Evolutionary conservation across 106 monocot genomes (phyloP), one percentile per base, ranked within the genome.

Genomic region (Narthecium ossifragum): DNA sequence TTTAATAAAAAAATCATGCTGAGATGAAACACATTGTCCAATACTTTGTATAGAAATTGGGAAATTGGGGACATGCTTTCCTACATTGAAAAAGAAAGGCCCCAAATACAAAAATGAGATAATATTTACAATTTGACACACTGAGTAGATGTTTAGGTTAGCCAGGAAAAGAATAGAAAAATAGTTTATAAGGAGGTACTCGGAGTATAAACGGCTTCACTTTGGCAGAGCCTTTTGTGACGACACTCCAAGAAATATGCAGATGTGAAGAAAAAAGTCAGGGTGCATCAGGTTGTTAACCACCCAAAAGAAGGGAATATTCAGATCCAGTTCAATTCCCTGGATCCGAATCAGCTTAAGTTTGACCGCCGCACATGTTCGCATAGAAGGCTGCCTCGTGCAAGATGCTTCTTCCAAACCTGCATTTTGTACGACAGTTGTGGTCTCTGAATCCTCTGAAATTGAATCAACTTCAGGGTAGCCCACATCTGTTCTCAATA

Each of bases 261-360:
- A 96, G 33, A 90, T 51, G 50, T 96, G 94, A 40, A 96, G 83
- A 53, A 72, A 96, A 57, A 61, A 81, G 17, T 96, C 94, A n/a
- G 94, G 90, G 61, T 86, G 68, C 34, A 68, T 80, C 43, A 96
- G 39, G 59, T 86, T 90, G 61, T 90, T 96, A 8, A 78, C 75
- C 31, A 96, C 73, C 94, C 94, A 96, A 34, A 55, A 67, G 53
- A 90, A 83, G 17, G 94, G 94, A 28, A 86, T 73, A 34, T 86
- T 67, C 62, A 67, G 36, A 27, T 77, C 80, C 18, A 75, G 64
- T 68, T 84, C 79, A 24, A 96, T 84, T 31, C 94, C 94, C 71
- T 96, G 94, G 9, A 96, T 72, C 11, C 94, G 76, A 38, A 96
- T 75, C 22, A 86, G 53, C 61, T 68, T 90, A 28, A 84, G 59